Conservation (phyloP, 345 rosid genomes). For the Gossypium herbaceum region DNA sequence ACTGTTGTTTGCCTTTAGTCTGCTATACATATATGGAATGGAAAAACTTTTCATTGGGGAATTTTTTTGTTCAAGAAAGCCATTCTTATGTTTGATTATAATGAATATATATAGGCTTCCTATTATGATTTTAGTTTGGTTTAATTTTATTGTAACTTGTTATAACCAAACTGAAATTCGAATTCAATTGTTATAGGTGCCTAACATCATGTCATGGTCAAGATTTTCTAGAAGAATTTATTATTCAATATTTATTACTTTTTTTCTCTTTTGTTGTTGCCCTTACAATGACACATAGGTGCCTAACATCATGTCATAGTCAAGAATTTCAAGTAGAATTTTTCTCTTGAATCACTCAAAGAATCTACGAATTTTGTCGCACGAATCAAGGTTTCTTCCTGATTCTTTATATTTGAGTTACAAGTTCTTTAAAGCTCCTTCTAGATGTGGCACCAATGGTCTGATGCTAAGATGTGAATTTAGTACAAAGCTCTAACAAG, state of each 20-base stretch:
- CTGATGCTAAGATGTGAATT: slow-evolving; percentile 24
- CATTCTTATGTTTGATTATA: not conserved
- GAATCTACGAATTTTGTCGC: slow-evolving; percentile 7
- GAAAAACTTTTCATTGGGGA: too few species aligned
- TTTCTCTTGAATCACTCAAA: not conserved
- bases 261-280: not conserved
- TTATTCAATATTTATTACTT: not conserved
- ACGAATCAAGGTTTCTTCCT: slow-evolving; percentile 21
- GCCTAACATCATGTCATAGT: slow-evolving; percentile 25
- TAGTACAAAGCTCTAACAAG: slow-evolving; percentile 29
- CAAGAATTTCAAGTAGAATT: slow-evolving; percentile 23
- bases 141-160: not conserved
- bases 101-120: not conserved
- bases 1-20: not conserved
- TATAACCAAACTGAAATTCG: not conserved
- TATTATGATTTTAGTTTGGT: not conserved
- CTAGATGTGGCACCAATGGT: slow-evolving; percentile 17
- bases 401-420: slow-evolving; percentile 23
- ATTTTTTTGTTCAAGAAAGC: too few species aligned
- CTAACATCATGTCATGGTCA: too few species aligned
- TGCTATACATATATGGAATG: not conserved
- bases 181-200: not conserved
- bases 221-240: too few species aligned
- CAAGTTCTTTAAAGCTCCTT: slow-evolving; percentile 21
- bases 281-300: not conserved